Conservation (phyloP, 179 eudicot genomes). For the Silene coronaria region DNA sequence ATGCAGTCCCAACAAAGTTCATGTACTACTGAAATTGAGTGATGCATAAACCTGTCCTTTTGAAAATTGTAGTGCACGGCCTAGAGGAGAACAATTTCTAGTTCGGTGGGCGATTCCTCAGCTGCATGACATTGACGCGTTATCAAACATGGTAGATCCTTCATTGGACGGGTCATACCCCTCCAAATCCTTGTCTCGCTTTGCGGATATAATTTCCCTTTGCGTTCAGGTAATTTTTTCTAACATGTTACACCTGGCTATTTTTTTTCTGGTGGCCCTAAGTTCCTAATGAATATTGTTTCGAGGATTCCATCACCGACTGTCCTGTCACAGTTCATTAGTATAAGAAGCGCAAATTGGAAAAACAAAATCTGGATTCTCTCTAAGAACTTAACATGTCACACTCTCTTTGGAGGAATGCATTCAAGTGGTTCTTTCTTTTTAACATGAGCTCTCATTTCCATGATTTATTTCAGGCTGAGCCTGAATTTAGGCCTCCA, state of each 20-base stretch:
- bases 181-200: constrained; percentile 71
- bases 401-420: no score
- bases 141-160: constrained; percentile 90
- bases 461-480: constrained; percentile 39
- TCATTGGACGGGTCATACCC: constrained; percentile 63
- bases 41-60: constrained; percentile 3
- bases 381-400: no score
- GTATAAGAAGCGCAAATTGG: no score
- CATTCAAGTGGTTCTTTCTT: not conserved
- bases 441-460: not conserved
- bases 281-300: no score
- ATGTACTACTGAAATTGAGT: not conserved
- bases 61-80: constrained; percentile 42
- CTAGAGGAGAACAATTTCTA: constrained; percentile 71
- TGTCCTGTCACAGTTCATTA: no score
- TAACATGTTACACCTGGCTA: not conserved
- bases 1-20: not conserved
- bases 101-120: constrained; percentile 82
- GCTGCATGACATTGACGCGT: constrained; percentile 82
- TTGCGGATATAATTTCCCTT: constrained; percentile 84
- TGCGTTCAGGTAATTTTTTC: constrained; percentile 65
- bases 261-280: no score
- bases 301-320: no score
- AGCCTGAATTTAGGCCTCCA: constrained; percentile 88
- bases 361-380: no score